phyloP scores from a whole-genome alignment of 2,329 filamentous ascomycete genomes.

The Apiospora sp. region DNA sequence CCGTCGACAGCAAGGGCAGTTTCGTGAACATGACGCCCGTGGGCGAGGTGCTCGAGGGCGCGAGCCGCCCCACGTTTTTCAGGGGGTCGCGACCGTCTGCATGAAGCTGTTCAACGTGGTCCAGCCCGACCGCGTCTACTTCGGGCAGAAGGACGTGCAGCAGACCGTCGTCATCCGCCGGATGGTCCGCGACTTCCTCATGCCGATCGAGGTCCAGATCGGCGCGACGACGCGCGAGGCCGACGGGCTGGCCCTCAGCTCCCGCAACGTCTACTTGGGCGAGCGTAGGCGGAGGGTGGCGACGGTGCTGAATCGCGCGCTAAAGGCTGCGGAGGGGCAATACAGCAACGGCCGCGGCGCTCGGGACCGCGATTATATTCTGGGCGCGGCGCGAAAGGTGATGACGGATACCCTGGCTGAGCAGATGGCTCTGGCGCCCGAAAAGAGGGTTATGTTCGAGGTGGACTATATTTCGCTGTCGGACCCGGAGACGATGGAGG shows the following conservation, averaged over 20 bases:
- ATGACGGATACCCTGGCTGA: conserved; percentile 61
- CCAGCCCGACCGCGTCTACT: conserved; percentile 81
- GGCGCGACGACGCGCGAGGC: conserved; percentile 76
- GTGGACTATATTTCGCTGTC: conserved; percentile 93
- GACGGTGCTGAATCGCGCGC: conserved; percentile 73
- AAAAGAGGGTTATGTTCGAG: conserved; percentile 75
- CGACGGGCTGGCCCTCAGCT: conserved; percentile 90
- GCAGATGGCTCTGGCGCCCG: conserved; percentile 67
- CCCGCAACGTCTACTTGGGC: conserved; percentile 92
- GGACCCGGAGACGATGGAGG: conserved; percentile 83
- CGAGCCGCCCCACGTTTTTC: conserved; percentile 91
- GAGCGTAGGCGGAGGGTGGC: conserved; percentile 74
- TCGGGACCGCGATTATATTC: conserved; percentile 68
- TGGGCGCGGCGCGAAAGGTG: conserved; percentile 73
- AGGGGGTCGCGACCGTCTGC: conserved; percentile 95
- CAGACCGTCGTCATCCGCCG: conserved; percentile 90
- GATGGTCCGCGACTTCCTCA: conserved; percentile 86
- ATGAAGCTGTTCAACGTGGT: conserved; percentile 92
- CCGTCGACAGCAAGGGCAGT: conserved; percentile 79
- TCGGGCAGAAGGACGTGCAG: conserved; percentile 98
- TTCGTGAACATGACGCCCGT: conserved; percentile 93
- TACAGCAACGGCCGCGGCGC: conserved; percentile 61
- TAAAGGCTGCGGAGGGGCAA: conserved; percentile 73
- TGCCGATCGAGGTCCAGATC: conserved; percentile 78
- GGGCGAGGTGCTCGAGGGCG: conserved; percentile 81